A percentile compares a stretch with the other conserved stretches of the same genome.
Evolutionary conservation across 345 rosid species (phyloP).

Genomic region (Populus simonii): DNA sequence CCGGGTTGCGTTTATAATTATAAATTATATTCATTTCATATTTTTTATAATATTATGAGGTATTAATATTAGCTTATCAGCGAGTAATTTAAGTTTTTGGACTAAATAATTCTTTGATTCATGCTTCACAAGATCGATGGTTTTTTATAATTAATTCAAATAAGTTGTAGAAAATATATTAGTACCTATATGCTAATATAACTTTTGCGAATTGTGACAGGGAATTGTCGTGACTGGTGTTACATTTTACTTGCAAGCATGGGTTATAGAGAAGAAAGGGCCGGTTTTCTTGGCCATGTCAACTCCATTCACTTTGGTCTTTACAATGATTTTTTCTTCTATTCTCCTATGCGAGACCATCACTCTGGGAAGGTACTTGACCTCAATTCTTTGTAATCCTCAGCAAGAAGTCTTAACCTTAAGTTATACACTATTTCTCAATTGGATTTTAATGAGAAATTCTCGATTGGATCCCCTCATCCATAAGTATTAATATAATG

Average conservation of each 20-base stretch:
- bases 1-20: too few relatives aligned
- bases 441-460: not conserved
- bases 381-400: not conserved
- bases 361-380: conserved; percentile 65
- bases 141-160: not conserved
- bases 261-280: conserved; percentile 87
- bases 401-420: not conserved
- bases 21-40: too few relatives aligned
- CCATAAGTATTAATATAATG: not conserved
- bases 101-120: too few relatives aligned
- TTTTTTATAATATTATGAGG: too few relatives aligned
- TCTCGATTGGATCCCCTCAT: not conserved
- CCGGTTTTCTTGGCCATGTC: conserved; percentile 92
- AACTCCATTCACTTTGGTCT: conserved; percentile 63
- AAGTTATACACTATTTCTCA: not conserved
- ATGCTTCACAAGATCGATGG: not conserved
- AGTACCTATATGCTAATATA: not conserved
- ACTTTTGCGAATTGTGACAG: conserved; percentile 27
- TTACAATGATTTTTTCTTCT: conserved; percentile 64
- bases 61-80: too few relatives aligned
- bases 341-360: conserved; percentile 58
- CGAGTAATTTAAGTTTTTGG: too few relatives aligned
- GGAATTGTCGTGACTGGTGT: conserved; percentile 87
- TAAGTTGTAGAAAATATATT: not conserved
- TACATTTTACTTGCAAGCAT: conserved; percentile 80